Conservation (phyloP, 202 grass and related monocot genomes). For the Miscanthus sacchariflorus region DNA sequence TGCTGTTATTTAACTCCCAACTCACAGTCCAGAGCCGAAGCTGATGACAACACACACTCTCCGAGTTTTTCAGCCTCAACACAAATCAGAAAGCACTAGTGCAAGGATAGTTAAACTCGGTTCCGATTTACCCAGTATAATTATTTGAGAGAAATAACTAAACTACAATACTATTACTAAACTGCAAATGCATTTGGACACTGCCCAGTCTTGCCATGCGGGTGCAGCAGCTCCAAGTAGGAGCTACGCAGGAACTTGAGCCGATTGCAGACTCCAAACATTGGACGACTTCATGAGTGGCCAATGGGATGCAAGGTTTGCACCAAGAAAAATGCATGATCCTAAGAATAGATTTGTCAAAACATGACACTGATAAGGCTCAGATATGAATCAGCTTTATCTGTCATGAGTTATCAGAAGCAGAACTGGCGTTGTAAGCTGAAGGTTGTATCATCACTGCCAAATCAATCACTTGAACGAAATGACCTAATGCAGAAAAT, state of each 20-base stretch:
- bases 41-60: conserved; percentile 90
- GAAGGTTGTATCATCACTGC: conserved; percentile 45
- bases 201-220: conserved; percentile 45
- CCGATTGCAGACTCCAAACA: conserved; percentile 39
- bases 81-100: conserved; percentile 36
- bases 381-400: conserved; percentile 63
- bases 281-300: conserved; percentile 36
- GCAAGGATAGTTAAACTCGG: conserved; percentile 79
- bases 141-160: background rate
- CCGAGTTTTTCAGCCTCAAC: conserved; percentile 70
- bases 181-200: background rate
- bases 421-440: conserved; percentile 88
- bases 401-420: conserved; percentile 85
- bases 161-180: background rate
- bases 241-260: conserved; percentile 61
- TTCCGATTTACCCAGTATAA: background rate
- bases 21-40: conserved; percentile 77
- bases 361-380: conserved; percentile 38
- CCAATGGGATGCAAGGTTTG: background rate
- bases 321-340: background rate
- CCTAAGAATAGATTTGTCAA: background rate
- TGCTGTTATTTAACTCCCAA: conserved; percentile 92
- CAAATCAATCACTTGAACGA: background rate
- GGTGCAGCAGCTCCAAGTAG: conserved; percentile 53
- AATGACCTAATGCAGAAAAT: background rate